phyloP scores from a whole-genome alignment of 2,329 filamentous ascomycete species.

The Fusarium nisikadoi region DNA sequence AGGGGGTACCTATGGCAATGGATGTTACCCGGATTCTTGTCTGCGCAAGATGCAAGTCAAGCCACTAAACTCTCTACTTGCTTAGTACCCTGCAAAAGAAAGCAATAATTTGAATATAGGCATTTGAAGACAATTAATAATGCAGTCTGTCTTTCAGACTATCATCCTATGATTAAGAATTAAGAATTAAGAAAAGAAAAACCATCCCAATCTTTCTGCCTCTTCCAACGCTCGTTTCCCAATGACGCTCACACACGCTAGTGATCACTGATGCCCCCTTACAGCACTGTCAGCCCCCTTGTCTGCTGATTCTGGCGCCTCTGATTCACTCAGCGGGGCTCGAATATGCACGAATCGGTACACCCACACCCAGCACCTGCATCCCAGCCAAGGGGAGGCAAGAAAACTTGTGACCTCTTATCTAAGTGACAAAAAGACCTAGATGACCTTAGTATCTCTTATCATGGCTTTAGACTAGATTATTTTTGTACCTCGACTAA shows the following conservation, averaged over 20 bases:
- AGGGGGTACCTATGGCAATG: not conserved
- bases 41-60: not conserved
- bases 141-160: not conserved
- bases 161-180: too few relatives aligned
- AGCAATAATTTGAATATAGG: not conserved
- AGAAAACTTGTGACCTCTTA: too few relatives aligned
- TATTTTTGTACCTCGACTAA: not conserved
- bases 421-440: too few relatives aligned
- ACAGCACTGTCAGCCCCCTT: constrained; percentile 33
- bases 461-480: not conserved
- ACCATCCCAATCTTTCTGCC: not conserved
- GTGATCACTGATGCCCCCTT: constrained; percentile 24
- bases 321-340: constrained; percentile 27
- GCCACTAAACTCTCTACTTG: not conserved
- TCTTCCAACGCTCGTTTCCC: not conserved
- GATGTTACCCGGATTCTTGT: not conserved
- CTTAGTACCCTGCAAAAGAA: not conserved
- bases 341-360: constrained; percentile 41
- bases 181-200: not conserved
- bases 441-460: too few relatives aligned
- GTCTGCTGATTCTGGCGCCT: constrained; percentile 7
- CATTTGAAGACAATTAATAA: not conserved
- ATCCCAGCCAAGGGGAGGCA: not conserved
- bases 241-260: constrained; percentile 23
- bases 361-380: constrained; percentile 6